A percentile compares a stretch with the other conserved stretches of the same genome.
phyloP scores from a whole-genome alignment of 202 grass and related monocot genomes.

The Cymbopogon flexuosus region DNA sequence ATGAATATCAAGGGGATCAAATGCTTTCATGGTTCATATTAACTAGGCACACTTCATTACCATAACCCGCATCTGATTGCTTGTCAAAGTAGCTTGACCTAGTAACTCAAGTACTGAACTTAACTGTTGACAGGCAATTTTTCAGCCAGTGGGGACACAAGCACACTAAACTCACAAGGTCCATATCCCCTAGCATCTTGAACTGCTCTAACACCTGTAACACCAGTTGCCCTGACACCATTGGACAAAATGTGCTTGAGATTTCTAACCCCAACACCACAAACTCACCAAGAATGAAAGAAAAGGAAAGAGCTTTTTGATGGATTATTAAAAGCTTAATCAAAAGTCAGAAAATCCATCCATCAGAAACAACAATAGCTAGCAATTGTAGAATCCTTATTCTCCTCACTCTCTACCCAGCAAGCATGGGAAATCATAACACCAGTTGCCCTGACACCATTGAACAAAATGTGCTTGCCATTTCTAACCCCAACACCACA shows the following conservation, averaged over 20 bases:
- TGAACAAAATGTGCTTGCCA: background rate
- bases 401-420: background rate
- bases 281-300: too few relatives aligned
- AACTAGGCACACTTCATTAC: background rate
- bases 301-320: too few relatives aligned
- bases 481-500: background rate
- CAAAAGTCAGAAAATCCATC: too few relatives aligned
- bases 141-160: background rate
- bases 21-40: background rate
- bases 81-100: background rate
- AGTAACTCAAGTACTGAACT: background rate
- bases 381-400: background rate
- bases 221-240: too few relatives aligned
- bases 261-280: too few relatives aligned
- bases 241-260: too few relatives aligned
- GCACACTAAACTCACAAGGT: background rate
- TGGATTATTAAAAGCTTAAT: too few relatives aligned
- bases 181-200: background rate
- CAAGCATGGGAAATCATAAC: background rate
- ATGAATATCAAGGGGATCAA: background rate
- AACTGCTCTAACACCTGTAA: background rate
- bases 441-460: background rate
- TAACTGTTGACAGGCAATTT: background rate
- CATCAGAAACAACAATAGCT: background rate
- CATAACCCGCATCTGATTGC: background rate